Conservation (phyloP, 768 basidiomycete genomes). For the Lactarius hatsudake region DNA sequence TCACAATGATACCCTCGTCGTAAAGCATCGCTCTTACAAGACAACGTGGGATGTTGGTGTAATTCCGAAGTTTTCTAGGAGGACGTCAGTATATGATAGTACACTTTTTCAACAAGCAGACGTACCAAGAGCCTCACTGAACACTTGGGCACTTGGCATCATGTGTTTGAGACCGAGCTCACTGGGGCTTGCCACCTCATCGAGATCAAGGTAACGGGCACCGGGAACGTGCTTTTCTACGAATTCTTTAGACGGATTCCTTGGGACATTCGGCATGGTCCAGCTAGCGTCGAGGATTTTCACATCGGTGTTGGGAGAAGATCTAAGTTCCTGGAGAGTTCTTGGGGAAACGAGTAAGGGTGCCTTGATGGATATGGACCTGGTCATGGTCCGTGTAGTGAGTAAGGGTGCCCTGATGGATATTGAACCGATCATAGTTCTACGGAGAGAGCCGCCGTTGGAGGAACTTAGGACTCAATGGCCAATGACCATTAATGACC, state of each 20-base stretch:
- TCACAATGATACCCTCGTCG: conserved; percentile 11
- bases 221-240: conserved; percentile 61
- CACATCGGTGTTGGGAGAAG: conserved; percentile 31
- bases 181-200: conserved; percentile 70
- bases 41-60: conserved; percentile 74
- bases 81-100: background rate
- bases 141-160: conserved; percentile 74
- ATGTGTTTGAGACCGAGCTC: conserved; percentile 88
- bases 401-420: background rate
- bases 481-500: no score
- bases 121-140: conserved; percentile 80
- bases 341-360: conserved; percentile 36
- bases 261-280: conserved; percentile 89
- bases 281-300: conserved; percentile 75
- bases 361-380: conserved; percentile 24
- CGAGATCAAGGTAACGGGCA: conserved; percentile 76
- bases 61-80: conserved; percentile 70
- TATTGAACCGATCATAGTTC: background rate
- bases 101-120: conserved; percentile 23
- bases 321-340: conserved; percentile 33
- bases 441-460: background rate
- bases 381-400: background rate
- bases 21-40: conserved; percentile 44
- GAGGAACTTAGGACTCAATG: background rate
- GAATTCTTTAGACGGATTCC: conserved; percentile 71